Evolutionary conservation across 805 yeast species (phyloP), one percentile per base, ranked within the genome.

Genomic region (Monosporozyma yasuniensis): DNA sequence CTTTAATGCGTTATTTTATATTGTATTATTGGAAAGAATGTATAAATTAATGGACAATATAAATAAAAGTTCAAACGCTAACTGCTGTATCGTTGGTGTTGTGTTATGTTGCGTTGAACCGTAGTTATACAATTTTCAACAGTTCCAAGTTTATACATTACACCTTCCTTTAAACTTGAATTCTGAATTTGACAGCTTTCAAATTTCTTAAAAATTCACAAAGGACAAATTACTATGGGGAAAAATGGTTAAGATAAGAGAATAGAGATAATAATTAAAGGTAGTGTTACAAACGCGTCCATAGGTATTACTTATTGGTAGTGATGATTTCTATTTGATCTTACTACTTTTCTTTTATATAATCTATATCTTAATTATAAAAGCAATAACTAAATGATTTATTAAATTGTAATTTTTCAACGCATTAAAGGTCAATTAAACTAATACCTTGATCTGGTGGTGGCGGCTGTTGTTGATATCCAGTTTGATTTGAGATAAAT

Each of bases 401-500:
- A 6, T 7, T 16, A 9, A 18, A 3, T 18, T 6, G 6, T 37
- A 16, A 9, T 16, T 18, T 7, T 37, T 37, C 27, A 5, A 5
- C 4, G 16, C 23, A 28, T 51, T 48, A 64, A 41, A 64, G 47
- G 47, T 64, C 68, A 42, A 64, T 64, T 51, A 64, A 56, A 47
- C 61, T 61, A 19, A 58, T 47, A 27, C 63, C 61, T 51, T 62
- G 66, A 44, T 62, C 66, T 53, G 51, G 47, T 38, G 47, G 25
- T 45, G 25, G 32, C 9, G 50, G 46, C 22, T 45, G 47, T 42
- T 49, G 52, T 10, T 47, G 46, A 10, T 32, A 39, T 5, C 35
- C 35, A 14, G 45, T 25, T 50, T 47, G 52, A 11, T 28, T 28
- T 3, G 44, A 37, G 10, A 44, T 41, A 21, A 35, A 46, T 28